Base-by-base conservation (phyloP, 106 monocot species). In the Chionographis japonica region DNA sequence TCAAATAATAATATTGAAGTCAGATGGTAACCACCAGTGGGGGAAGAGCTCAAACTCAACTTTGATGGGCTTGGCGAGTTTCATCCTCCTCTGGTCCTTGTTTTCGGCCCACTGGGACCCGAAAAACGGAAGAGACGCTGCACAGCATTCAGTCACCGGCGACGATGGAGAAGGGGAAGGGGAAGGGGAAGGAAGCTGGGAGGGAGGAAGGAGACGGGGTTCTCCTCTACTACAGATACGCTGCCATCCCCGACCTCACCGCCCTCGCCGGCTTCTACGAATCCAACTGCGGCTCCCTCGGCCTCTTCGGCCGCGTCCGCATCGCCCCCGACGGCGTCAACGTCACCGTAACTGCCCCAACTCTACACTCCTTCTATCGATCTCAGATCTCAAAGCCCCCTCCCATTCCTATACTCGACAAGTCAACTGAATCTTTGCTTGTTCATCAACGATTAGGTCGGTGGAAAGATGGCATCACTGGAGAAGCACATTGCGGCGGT, bases 181-280 rank as follows among this genome's bases (percentile, higher is more conserved):
- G 27, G 27, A 27, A 27, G 27, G 27, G 27, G 27, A 27, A 27
- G 27, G 27, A 1, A 27, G 27, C 27, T 27, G 27, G 1, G 27
- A 27, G 27, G 27, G 27, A 27, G 27, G 27, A 27, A 27, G 27
- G 27, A 27, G 56, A 67, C 11, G 95, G 92, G 6, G 79, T 97
- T 41, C 88, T 97, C 61, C 92, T 97, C 71, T 97, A 97, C 73
- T 97, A 97, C 73, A 92, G 89, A 68, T 97, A 92, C 65, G 84
- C 75, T 0, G 15, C 60, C 11, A 61, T 92, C 18, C 82, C 84
- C 15, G 89, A 97, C 37, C 66, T 87, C 50, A 37, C 66, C 50
- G 68, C 75, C 35, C 81, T 89, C 52, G 82, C 81, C 46, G 37
- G 58, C 54, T 82, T 86, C 76, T 97, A 84, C 56, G 76, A 87